A percentile compares a stretch with the other conserved stretches of the same genome.
These are phyloP conservation scores for Balansia obtecta DNA, from an alignment of 2,329 filamentous ascomycete species.

Conservation along the genomic window DNA sequence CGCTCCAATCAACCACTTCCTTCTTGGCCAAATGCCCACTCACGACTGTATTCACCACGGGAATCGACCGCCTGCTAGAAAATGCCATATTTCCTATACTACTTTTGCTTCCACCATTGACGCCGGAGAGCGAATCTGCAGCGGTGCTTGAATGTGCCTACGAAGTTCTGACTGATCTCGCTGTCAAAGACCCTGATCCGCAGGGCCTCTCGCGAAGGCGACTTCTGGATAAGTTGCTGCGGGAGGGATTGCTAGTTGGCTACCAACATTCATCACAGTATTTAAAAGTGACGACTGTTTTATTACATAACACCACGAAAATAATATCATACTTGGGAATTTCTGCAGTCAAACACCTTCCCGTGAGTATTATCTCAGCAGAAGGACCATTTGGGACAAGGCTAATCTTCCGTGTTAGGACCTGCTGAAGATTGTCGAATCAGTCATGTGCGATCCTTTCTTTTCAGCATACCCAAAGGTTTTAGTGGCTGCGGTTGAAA, in stretches of 20 bases:
- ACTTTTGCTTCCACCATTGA: constrained; percentile 65
- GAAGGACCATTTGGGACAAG: neutral
- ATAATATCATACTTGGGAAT: constrained; percentile 48
- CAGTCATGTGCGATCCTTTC: constrained; percentile 58
- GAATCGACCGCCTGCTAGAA: constrained; percentile 55
- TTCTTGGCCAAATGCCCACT: constrained; percentile 45
- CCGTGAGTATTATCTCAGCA: constrained; percentile 27
- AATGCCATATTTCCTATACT: constrained; percentile 59
- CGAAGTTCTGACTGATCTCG: constrained; percentile 50
- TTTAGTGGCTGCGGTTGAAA: constrained; percentile 37
- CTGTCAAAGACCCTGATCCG: constrained; percentile 14
- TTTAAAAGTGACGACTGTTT: constrained; percentile 39
- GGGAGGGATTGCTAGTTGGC: constrained; percentile 42
- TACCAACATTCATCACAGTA: constrained; percentile 48
- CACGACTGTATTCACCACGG: constrained; percentile 44
- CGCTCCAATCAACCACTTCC: constrained; percentile 37
- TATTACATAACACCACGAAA: constrained; percentile 37
- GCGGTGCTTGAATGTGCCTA: constrained; percentile 54
- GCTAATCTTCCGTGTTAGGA: constrained; percentile 28
- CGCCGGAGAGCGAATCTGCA: constrained; percentile 58
- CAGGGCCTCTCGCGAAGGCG: constrained; percentile 16
- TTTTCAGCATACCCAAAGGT: constrained; percentile 39
- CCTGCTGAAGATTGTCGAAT: constrained; percentile 53
- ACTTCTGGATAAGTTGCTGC: constrained; percentile 41
- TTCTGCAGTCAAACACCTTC: constrained; percentile 53